A percentile compares a stretch with the other conserved stretches of the same genome.
Conservation (phyloP, 1,284 basidiomycete species). For the Cerrena zonata region DNA sequence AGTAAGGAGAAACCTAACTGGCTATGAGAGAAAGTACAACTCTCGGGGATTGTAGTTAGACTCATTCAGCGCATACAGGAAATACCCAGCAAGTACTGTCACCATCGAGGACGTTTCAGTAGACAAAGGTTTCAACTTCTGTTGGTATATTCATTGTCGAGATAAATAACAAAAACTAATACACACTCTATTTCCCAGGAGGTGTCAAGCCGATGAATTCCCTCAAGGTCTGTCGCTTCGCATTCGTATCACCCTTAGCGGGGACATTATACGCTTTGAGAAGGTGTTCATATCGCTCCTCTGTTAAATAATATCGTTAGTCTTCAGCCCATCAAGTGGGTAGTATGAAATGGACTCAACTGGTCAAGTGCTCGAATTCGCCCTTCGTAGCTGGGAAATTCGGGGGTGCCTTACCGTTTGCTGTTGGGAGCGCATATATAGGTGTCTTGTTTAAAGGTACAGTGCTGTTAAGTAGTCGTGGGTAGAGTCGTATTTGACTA, state of each 20-base stretch:
- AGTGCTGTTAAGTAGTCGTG: conserved; percentile 31
- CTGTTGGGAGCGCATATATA: conserved; percentile 28
- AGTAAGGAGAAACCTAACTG: too few species aligned
- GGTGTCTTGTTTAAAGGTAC: conserved; percentile 27
- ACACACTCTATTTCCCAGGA: conserved; percentile 10
- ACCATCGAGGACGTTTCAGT: too few species aligned
- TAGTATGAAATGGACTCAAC: conserved; percentile 20
- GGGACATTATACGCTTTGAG: conserved; percentile 32
- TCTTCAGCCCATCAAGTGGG: not conserved
- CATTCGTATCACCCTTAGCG: conserved; percentile 30
- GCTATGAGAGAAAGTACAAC: too few species aligned
- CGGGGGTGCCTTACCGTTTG: conserved; percentile 30
- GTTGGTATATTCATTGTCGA: too few species aligned
- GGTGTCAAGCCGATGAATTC: conserved; percentile 33
- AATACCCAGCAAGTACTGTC: too few species aligned
- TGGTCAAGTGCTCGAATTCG: conserved; percentile 38
- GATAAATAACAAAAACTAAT: too few species aligned
- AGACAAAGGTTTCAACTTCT: too few species aligned
- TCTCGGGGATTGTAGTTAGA: too few species aligned
- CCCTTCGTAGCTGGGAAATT: conserved; percentile 36
- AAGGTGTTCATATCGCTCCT: conserved; percentile 35
- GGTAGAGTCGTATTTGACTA: conserved; percentile 34
- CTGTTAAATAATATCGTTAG: conserved; percentile 15
- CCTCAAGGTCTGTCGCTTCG: conserved; percentile 33
- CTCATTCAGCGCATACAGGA: too few species aligned